A percentile compares a stretch with the other conserved stretches of the same genome.
These are phyloP conservation scores for Penicillium sp. DNA, from an alignment of 2,329 filamentous ascomycete species.

Conservation along the genomic window DNA sequence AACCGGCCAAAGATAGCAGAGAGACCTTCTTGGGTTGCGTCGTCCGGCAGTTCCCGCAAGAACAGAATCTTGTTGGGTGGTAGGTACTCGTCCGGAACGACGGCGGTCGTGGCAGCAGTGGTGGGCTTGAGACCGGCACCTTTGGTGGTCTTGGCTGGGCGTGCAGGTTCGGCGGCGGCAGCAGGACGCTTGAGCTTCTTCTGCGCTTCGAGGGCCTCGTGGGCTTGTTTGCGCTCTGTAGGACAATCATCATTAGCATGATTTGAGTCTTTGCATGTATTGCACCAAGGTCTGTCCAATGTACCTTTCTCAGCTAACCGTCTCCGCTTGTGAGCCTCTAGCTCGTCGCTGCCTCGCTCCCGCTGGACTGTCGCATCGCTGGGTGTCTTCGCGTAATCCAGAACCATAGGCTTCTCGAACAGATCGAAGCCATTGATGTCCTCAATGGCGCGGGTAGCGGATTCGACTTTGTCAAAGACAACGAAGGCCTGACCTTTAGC, in stretches of 20 bases:
- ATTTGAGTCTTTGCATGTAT: not conserved
- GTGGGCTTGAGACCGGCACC: conserved; percentile 74
- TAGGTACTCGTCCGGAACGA: conserved; percentile 95
- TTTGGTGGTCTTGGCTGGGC: conserved; percentile 68
- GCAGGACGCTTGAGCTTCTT: conserved; percentile 69
- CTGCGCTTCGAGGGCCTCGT: conserved; percentile 74
- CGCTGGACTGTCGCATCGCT: conserved; percentile 84
- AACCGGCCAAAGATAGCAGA: conserved; percentile 81
- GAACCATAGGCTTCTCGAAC: conserved; percentile 83
- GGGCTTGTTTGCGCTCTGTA: conserved; percentile 72
- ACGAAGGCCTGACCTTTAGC: conserved; percentile 95
- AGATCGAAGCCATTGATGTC: conserved; percentile 90
- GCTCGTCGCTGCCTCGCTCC: conserved; percentile 71
- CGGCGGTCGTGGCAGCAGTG: conserved; percentile 62
- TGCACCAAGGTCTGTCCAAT: not conserved
- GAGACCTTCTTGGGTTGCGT: conserved; percentile 76
- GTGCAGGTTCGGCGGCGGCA: conserved; percentile 47
- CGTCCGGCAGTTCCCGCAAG: conserved; percentile 85
- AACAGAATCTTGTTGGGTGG: conserved; percentile 97
- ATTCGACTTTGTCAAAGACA: conserved; percentile 78
- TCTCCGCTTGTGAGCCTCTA: conserved; percentile 81
- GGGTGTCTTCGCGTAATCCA: conserved; percentile 75
- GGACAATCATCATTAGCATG: conserved; percentile 4
- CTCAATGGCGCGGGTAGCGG: conserved; percentile 77
- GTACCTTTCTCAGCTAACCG: conserved; percentile 85